phyloP scores from a whole-genome alignment of 2,329 filamentous ascomycete genomes.

The Thyridium curvatum region DNA sequence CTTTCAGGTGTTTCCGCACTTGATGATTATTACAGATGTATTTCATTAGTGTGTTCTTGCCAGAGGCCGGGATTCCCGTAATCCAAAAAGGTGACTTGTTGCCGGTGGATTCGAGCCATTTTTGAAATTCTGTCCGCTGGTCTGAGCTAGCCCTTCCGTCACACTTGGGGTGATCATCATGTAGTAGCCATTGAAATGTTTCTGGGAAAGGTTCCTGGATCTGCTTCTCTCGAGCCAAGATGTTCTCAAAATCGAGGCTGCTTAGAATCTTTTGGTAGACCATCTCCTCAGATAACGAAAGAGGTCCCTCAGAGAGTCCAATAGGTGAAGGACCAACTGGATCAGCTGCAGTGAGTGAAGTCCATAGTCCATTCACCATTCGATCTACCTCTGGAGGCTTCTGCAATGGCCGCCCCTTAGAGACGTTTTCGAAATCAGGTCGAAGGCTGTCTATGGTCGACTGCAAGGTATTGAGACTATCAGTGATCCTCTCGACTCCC shows the following conservation, averaged over 20 bases:
- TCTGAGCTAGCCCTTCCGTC: no score
- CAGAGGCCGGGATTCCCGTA: background rate
- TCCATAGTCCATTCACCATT: no score
- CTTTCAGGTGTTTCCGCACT: background rate
- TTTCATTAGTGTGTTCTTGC: slow-evolving; percentile 1
- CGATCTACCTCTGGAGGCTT: no score
- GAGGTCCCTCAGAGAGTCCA: no score
- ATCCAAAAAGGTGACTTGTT: slow-evolving; percentile 1
- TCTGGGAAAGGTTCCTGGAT: background rate
- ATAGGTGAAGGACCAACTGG: no score
- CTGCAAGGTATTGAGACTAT: no score
- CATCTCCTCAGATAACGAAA: no score
- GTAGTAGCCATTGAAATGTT: background rate
- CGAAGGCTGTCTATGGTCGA: no score
- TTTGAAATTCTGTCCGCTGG: background rate
- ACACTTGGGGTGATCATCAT: background rate
- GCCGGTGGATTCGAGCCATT: background rate
- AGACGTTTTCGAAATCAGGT: no score
- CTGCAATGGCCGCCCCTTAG: no score
- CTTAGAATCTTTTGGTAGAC: background rate
- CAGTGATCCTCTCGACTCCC: no score
- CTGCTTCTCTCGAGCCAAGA: background rate
- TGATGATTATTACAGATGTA: background rate
- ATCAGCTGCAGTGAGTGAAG: no score
- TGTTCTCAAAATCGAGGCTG: background rate